Evolutionary conservation across 2,329 filamentous ascomycete species (phyloP).

Genomic region (Aspergillus sp.): DNA sequence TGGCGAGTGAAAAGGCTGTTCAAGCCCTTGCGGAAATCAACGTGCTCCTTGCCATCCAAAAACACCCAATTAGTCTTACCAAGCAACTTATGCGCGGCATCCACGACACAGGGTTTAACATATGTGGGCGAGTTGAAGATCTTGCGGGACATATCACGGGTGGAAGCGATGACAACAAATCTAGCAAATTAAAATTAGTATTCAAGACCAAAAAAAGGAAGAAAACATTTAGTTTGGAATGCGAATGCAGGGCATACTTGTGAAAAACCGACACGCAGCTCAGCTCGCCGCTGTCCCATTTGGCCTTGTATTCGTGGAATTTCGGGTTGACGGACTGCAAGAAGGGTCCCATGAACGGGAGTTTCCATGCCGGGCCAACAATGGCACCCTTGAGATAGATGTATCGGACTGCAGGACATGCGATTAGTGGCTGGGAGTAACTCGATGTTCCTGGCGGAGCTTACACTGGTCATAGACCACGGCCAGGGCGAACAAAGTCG

Average conservation of each 20-base stretch:
- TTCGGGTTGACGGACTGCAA: constrained; percentile 87
- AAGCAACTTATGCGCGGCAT: constrained; percentile 89
- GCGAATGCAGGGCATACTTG: constrained; percentile 64
- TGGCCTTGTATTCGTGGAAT: constrained; percentile 85
- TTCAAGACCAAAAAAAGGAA: not conserved
- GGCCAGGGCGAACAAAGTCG: constrained; percentile 69
- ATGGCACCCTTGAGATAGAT: constrained; percentile 73
- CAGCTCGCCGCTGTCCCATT: constrained; percentile 87
- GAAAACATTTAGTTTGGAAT: not conserved
- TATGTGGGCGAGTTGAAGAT: constrained; percentile 91
- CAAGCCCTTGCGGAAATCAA: constrained; percentile 95
- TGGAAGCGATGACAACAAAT: constrained; percentile 95
- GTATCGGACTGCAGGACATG: constrained; percentile 63
- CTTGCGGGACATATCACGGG: constrained; percentile 92
- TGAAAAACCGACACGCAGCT: constrained; percentile 99
- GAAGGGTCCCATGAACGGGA: constrained; percentile 93
- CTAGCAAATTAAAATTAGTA: constrained; percentile 32
- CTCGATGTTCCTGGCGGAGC: constrained; percentile 34
- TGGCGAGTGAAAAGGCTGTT: constrained; percentile 92
- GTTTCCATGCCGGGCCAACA: constrained; percentile 71
- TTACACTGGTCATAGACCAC: constrained; percentile 88
- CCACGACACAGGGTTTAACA: constrained; percentile 95
- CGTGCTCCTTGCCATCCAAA: constrained; percentile 88
- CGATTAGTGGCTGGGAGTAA: not conserved
- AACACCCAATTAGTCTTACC: constrained; percentile 95